phyloP scores from a whole-genome alignment of 2,329 filamentous ascomycete genomes.

The Exserohilum turcica region DNA sequence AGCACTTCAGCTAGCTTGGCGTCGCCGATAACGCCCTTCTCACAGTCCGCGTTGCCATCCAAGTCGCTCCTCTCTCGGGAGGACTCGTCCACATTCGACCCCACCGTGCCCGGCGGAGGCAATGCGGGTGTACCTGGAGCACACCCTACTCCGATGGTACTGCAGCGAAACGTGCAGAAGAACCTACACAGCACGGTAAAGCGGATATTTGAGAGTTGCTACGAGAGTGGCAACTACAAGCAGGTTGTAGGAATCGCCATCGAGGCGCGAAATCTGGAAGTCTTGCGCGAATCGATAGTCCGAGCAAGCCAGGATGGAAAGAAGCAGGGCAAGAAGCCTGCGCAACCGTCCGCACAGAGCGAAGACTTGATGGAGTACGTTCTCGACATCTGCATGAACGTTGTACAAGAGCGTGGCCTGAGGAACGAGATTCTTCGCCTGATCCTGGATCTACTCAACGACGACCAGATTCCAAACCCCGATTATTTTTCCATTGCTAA shows the following conservation, averaged over 20 bases:
- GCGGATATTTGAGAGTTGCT: slow-evolving; percentile 87
- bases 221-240: slow-evolving; percentile 83
- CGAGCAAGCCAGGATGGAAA: slow-evolving; percentile 87
- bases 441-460: slow-evolving; percentile 92
- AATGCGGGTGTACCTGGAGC: slow-evolving; percentile 60
- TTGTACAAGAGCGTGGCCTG: slow-evolving; percentile 90
- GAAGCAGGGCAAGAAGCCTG: slow-evolving; percentile 62
- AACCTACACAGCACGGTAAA: slow-evolving; percentile 85
- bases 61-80: slow-evolving; percentile 92
- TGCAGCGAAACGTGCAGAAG: slow-evolving; percentile 75
- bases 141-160: slow-evolving; percentile 65
- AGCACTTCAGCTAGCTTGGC: slow-evolving; percentile 70
- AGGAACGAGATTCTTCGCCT: slow-evolving; percentile 84
- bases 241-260: slow-evolving; percentile 97
- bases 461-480: slow-evolving; percentile 87
- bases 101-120: slow-evolving; percentile 60
- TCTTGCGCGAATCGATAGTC: slow-evolving; percentile 84
- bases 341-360: slow-evolving; percentile 64
- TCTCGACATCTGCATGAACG: slow-evolving; percentile 93
- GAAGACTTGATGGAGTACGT: slow-evolving; percentile 98
- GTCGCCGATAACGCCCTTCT: slow-evolving; percentile 93
- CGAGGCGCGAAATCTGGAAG: slow-evolving; percentile 88
- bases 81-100: slow-evolving; percentile 67
- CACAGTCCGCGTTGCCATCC: slow-evolving; percentile 87
- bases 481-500: slow-evolving; percentile 99